Evolutionary conservation across 2,329 filamentous ascomycete species (phyloP).

Genomic region (Fusarium compactum): DNA sequence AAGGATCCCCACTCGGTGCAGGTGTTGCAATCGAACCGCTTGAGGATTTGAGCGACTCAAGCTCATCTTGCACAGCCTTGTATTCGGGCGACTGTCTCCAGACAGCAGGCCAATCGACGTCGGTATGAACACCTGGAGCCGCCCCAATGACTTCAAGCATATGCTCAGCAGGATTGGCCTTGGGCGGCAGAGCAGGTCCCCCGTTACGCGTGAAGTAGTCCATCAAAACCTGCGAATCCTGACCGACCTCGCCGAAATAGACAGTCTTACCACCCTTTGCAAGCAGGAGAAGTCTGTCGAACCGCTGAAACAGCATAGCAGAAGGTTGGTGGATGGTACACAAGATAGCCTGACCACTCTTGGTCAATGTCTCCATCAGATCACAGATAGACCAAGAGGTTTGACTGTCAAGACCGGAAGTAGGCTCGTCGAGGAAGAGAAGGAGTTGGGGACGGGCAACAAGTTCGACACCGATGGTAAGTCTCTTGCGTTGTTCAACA

Average conservation of each 20-base stretch:
- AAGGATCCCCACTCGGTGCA: not conserved
- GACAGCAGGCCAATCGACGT: constrained; percentile 54
- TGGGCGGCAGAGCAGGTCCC: constrained; percentile 61
- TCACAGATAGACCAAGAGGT: constrained; percentile 69
- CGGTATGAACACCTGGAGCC: constrained; percentile 62
- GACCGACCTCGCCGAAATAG: constrained; percentile 75
- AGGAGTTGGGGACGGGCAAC: constrained; percentile 66
- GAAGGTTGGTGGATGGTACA: constrained; percentile 26
- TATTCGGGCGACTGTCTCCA: constrained; percentile 54
- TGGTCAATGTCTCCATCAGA: constrained; percentile 69
- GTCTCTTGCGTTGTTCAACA: constrained; percentile 68
- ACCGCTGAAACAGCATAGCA: constrained; percentile 60
- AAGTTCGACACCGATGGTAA: constrained; percentile 69
- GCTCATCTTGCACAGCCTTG: constrained; percentile 49
- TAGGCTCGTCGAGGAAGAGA: constrained; percentile 70
- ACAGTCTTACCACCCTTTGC: constrained; percentile 60
- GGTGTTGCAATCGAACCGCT: not conserved
- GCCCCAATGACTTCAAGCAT: constrained; percentile 65
- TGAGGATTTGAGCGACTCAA: constrained; percentile 42
- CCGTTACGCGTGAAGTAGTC: constrained; percentile 74
- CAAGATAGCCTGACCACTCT: constrained; percentile 61
- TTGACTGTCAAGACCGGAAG: constrained; percentile 70
- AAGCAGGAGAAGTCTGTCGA: constrained; percentile 1
- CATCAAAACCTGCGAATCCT: constrained; percentile 64
- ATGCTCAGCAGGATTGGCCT: constrained; percentile 75